phyloP scores from a whole-genome alignment of 768 basidiomycete genomes.

The Tylopilus balloui region DNA sequence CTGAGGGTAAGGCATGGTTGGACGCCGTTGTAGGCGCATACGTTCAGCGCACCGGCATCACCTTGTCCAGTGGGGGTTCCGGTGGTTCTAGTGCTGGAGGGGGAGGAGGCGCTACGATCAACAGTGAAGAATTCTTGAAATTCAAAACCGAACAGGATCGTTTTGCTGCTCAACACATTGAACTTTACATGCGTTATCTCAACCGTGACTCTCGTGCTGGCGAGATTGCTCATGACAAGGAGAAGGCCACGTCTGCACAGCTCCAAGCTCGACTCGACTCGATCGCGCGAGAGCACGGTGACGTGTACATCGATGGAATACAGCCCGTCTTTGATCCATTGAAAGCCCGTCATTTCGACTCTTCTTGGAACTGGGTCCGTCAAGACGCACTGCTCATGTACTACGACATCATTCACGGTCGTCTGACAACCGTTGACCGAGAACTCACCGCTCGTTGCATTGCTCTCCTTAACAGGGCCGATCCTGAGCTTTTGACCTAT shows the following conservation, averaged over 20 bases:
- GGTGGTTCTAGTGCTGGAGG: constrained; percentile 56
- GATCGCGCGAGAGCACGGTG: constrained; percentile 89
- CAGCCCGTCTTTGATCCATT: constrained; percentile 91
- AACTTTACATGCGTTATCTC: constrained; percentile 96
- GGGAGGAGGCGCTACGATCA: constrained; percentile 81
- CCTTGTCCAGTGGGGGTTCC: constrained; percentile 64
- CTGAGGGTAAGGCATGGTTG: constrained; percentile 91
- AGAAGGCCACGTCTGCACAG: constrained; percentile 65
- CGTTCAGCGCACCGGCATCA: constrained; percentile 85
- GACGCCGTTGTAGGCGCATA: constrained; percentile 81
- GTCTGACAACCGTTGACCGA: constrained; percentile 88
- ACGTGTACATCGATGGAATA: constrained; percentile 89
- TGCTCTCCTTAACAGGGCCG: constrained; percentile 94
- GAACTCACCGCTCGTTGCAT: constrained; percentile 98
- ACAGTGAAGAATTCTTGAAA: constrained; percentile 96
- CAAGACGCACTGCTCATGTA: constrained; percentile 96
- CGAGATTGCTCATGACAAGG: constrained; percentile 82
- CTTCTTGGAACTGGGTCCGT: constrained; percentile 99
- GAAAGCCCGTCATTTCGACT: constrained; percentile 97
- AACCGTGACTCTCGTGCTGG: constrained; percentile 90
- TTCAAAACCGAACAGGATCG: constrained; percentile 92
- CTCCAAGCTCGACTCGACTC: constrained; percentile 87
- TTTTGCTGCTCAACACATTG: constrained; percentile 89
- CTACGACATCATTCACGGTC: constrained; percentile 97
- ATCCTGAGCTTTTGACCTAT: constrained; percentile 84